Percentiles rank a stretch among this genome's conserved stretches.
Conservation (phyloP, 2,329 filamentous ascomycete species). For the Meredithiella fracta region DNA sequence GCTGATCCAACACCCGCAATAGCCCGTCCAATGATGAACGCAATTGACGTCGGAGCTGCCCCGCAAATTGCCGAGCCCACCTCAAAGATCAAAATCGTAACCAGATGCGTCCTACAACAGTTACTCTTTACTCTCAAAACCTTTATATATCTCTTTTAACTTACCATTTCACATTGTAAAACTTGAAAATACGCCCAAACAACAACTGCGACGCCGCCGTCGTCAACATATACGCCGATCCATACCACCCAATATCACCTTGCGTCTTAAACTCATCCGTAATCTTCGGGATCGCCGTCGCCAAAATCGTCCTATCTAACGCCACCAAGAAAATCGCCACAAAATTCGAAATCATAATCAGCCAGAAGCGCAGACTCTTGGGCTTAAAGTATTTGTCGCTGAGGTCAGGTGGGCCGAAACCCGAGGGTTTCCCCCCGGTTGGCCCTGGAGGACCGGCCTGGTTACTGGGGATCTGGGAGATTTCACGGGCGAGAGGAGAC, state of each 20-base stretch:
- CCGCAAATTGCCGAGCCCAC: slow-evolving; percentile 38
- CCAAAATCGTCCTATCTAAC: slow-evolving; percentile 37
- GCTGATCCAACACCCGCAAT: slow-evolving; percentile 40
- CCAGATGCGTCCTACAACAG: slow-evolving; percentile 25
- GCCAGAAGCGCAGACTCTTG: slow-evolving; percentile 38
- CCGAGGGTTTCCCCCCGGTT: background rate
- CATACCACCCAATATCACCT: slow-evolving; percentile 45
- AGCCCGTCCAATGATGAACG: slow-evolving; percentile 40
- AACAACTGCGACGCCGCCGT: slow-evolving; percentile 36
- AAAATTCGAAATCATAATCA: slow-evolving; percentile 36
- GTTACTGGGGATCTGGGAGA: no score
- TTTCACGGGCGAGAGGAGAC: background rate
- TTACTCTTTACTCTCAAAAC: background rate
- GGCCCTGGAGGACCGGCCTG: background rate
- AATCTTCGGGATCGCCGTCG: slow-evolving; percentile 36
- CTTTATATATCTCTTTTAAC: slow-evolving; percentile 13
- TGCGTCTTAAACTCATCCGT: slow-evolving; percentile 36
- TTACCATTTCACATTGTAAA: slow-evolving; percentile 31
- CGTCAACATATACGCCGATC: slow-evolving; percentile 42
- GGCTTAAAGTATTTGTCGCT: slow-evolving; percentile 32
- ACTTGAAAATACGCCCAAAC: slow-evolving; percentile 34
- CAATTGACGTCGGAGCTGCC: slow-evolving; percentile 34
- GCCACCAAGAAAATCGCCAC: slow-evolving; percentile 40
- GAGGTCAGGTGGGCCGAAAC: slow-evolving; percentile 16
- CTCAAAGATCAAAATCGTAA: slow-evolving; percentile 35